These are phyloP conservation scores for Solanum pimpinellifolium DNA, from an alignment of 257 asterid species.

Conservation along the genomic window DNA sequence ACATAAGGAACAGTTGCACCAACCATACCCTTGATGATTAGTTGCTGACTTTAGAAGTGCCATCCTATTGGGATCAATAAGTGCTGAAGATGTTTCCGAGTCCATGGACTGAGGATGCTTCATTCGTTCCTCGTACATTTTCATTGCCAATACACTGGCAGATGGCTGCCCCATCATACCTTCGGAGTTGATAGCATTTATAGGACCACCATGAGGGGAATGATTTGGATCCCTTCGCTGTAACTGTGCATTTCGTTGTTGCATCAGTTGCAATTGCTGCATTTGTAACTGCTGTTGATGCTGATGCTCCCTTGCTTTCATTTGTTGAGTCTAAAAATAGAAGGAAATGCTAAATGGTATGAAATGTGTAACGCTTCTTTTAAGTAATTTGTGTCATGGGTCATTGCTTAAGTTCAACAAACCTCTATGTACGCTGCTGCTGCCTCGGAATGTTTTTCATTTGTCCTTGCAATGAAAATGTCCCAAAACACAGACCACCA, in stretches of 20 bases:
- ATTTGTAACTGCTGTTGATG: conserved; percentile 89
- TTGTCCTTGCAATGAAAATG: conserved; percentile 93
- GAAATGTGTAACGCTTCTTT: background rate
- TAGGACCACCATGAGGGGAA: conserved; percentile 75
- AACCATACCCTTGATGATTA: conserved; percentile 64
- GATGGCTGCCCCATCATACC: conserved; percentile 97
- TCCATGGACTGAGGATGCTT: conserved; percentile 90
- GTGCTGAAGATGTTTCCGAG: conserved; percentile 67
- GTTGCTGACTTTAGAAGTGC: conserved; percentile 89
- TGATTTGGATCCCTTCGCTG: conserved; percentile 76
- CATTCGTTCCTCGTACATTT: conserved; percentile 91
- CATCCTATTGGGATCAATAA: conserved; percentile 86
- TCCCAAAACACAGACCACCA: conserved; percentile 99
- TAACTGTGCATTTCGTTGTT: conserved; percentile 81
- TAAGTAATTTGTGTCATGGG: background rate
- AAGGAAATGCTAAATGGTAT: background rate
- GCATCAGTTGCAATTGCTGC: conserved; percentile 97
- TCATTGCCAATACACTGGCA: conserved; percentile 89
- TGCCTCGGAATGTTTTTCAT: conserved; percentile 96
- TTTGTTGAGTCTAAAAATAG: conserved; percentile 62
- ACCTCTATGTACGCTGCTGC: conserved; percentile 99
- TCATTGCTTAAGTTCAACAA: conserved; percentile 5
- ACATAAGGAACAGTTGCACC: background rate
- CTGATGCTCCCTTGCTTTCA: conserved; percentile 65
- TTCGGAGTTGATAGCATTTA: conserved; percentile 67